Evolutionary conservation across 2,329 filamentous ascomycete genomes (phyloP), one percentile per base, ranked within the genome.

Genomic region (Rutstroemia sp.): DNA sequence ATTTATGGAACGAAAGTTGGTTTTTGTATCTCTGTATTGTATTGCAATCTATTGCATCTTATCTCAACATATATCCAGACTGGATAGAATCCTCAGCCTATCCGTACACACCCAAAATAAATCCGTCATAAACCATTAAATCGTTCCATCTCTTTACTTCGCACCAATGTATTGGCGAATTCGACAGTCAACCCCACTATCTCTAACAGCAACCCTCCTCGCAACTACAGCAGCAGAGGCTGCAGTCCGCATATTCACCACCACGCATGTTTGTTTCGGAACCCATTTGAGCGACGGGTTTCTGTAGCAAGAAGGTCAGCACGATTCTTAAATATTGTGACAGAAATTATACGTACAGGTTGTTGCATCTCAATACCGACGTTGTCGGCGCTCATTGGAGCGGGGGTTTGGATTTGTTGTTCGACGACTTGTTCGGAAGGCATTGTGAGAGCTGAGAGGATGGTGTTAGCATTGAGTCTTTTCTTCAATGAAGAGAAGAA

Each of bases 51-150:
- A 34, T 34, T 34, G 25, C 30, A 12, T 34, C 30, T 34, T 34
- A 10, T 27, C 25, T 27, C 25, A 27, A 27, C 4, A 27, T 5
- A 27, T 34, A 34, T 34, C 30, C 8, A 34, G 8, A 34, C 10
- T 12, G 30, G 7, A 34, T 12, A 9, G 10, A 23, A 23, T 34
- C 8, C 30, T 34, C 87, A 8, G 72, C 21, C 41, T 17, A 34
- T 38, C 48, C 16, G 2, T 23, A 16, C 21, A 47, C 8, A n/a
- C 17, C 23, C 10, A 25, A 12, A 14, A 27, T n/a, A 27, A 27
- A 27, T 48, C 46, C 46, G n/a, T 27, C 21, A 34, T 27, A 27
- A n/a, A n/a, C 27, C 46, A n/a, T 27, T 16, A 17, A 30, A 5
- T 30, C 25, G 4, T 19, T 23, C 46, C 46, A 14, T 48, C 21